These are phyloP conservation scores for Kluyveromyces dobzhanskii DNA, from an alignment of 805 yeast genomes.

Conservation along the genomic window DNA sequence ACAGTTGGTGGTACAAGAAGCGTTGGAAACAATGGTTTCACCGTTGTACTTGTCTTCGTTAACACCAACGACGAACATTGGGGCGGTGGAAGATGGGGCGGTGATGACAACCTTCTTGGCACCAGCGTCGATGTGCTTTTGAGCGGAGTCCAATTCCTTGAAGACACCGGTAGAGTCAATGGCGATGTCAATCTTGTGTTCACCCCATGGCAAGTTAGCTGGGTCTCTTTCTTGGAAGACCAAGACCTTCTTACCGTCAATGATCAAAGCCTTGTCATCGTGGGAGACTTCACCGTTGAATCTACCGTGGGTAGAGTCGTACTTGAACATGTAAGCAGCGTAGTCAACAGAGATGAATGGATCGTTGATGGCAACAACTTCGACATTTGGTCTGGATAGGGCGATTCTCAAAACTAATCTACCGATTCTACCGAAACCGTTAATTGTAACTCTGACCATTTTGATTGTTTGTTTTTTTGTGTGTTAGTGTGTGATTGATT, in stretches of 20 bases:
- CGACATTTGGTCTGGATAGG: slow-evolving; percentile 41
- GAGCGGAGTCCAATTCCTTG: slow-evolving; percentile 57
- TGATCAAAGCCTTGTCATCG: slow-evolving; percentile 43
- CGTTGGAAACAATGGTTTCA: slow-evolving; percentile 57
- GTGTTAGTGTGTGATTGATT: slow-evolving; percentile 5
- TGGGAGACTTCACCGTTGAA: slow-evolving; percentile 50
- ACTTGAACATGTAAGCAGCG: slow-evolving; percentile 69
- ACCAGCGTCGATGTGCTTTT: slow-evolving; percentile 64
- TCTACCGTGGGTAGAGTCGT: slow-evolving; percentile 64
- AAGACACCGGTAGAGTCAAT: slow-evolving; percentile 68
- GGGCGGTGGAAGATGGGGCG: slow-evolving; percentile 65
- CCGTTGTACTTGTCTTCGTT: slow-evolving; percentile 51
- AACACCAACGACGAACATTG: slow-evolving; percentile 69
- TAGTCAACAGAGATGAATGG: slow-evolving; percentile 62
- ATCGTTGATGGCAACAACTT: slow-evolving; percentile 60
- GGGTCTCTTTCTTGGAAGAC: slow-evolving; percentile 64
- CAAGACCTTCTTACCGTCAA: slow-evolving; percentile 43
- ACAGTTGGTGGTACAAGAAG: slow-evolving; percentile 70
- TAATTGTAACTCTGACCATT: slow-evolving; percentile 46
- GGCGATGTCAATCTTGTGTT: slow-evolving; percentile 51
- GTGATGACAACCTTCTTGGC: slow-evolving; percentile 68
- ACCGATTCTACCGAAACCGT: slow-evolving; percentile 71
- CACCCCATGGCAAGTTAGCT: slow-evolving; percentile 60
- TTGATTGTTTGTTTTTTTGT: slow-evolving; percentile 7
- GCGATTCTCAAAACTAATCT: slow-evolving; percentile 61